Evolutionary conservation across 1,139 yeast genomes (phyloP).

Genomic region (Barnettozyma hawaiiensis): DNA sequence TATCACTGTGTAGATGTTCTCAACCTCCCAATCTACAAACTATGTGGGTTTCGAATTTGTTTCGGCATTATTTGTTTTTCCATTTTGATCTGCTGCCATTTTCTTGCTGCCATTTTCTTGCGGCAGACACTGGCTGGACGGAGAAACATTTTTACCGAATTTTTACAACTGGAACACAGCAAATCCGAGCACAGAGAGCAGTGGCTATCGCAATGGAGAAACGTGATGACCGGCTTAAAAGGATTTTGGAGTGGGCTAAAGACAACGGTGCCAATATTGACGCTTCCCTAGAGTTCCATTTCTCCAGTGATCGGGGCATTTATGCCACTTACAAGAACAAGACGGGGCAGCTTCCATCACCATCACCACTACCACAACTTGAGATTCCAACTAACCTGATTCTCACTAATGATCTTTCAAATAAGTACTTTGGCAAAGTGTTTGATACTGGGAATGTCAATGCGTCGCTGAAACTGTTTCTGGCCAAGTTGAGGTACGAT

Average conservation of each 20-base stretch:
- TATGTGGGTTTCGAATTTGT: no score
- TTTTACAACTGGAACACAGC: no score
- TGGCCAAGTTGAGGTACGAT: slow-evolving; percentile 38
- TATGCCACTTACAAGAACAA: slow-evolving; percentile 36
- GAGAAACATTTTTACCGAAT: no score
- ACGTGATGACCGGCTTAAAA: slow-evolving; percentile 17
- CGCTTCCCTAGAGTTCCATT: slow-evolving; percentile 29
- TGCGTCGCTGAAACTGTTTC: slow-evolving; percentile 40
- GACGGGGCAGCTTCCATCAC: slow-evolving; percentile 10
- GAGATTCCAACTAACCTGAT: slow-evolving; percentile 38
- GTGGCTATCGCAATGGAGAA: background rate
- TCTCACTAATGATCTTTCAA: slow-evolving; percentile 40
- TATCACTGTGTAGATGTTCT: no score
- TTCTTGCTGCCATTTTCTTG: no score
- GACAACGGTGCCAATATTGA: slow-evolving; percentile 42
- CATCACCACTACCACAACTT: slow-evolving; percentile 23
- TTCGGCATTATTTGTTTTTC: no score
- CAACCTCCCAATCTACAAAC: no score
- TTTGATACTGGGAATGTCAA: slow-evolving; percentile 33
- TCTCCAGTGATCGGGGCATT: slow-evolving; percentile 31
- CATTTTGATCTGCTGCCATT: no score
- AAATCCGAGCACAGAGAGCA: no score
- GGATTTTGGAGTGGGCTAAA: slow-evolving; percentile 44
- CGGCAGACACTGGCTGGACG: no score
- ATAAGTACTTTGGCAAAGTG: slow-evolving; percentile 31